Evolutionary conservation across 805 yeast genomes (phyloP).

Genomic region (Suhomyces kilbournensis): DNA sequence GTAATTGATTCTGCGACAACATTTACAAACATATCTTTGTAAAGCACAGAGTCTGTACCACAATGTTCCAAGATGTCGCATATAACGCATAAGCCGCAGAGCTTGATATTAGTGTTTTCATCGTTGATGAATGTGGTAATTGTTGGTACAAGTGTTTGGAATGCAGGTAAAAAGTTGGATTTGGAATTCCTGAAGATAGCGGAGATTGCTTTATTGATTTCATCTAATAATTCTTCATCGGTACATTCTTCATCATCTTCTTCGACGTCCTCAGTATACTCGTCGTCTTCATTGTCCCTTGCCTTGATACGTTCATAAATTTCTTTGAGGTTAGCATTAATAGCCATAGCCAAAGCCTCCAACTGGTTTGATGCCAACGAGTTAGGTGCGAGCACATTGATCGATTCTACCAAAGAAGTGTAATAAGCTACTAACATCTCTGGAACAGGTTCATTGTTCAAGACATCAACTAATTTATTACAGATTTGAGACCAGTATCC

Average conservation of each 20-base stretch:
- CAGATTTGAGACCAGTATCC: constrained; percentile 71
- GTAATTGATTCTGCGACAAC: constrained; percentile 66
- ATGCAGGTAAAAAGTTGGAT: constrained; percentile 57
- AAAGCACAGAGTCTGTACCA: constrained; percentile 64
- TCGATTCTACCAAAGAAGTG: constrained; percentile 62
- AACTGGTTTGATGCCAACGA: constrained; percentile 57
- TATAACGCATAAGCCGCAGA: constrained; percentile 76
- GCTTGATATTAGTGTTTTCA: constrained; percentile 61
- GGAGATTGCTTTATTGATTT: constrained; percentile 72
- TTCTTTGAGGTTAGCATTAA: constrained; percentile 61
- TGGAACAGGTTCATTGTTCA: constrained; percentile 76
- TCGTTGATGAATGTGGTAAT: constrained; percentile 61
- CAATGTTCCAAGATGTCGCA: constrained; percentile 79
- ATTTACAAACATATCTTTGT: constrained; percentile 61
- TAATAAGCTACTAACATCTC: constrained; percentile 80
- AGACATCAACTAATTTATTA: constrained; percentile 61
- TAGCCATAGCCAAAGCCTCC: constrained; percentile 53
- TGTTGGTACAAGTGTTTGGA: constrained; percentile 62
- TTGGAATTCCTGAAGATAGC: constrained; percentile 65
- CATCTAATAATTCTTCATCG: constrained; percentile 88
- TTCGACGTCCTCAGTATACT: constrained; percentile 81
- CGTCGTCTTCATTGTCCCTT: constrained; percentile 77
- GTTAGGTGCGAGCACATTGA: constrained; percentile 64
- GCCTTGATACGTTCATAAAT: constrained; percentile 66
- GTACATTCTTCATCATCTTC: constrained; percentile 81